Percentiles rank a stretch among this genome's conserved stretches.
These are phyloP conservation scores for Didymosphaeria variabile DNA, from an alignment of 2,329 filamentous ascomycete genomes.

Conservation along the genomic window DNA sequence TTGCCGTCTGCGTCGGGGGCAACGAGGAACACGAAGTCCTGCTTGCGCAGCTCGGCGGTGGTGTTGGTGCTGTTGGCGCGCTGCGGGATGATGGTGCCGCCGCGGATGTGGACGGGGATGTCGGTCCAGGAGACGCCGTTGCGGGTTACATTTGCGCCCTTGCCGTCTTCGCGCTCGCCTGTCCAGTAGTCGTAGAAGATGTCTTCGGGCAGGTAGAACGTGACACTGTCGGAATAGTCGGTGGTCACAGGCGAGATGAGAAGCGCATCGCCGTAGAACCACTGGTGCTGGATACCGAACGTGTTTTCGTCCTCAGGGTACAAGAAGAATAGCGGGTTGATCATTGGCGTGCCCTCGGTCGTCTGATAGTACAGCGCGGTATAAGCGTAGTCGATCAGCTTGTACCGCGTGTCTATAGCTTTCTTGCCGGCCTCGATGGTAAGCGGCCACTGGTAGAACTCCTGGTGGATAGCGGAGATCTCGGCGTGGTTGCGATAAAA, in stretches of 20 bases:
- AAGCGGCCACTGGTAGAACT: slow-evolving; percentile 75
- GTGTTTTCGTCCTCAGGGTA: slow-evolving; percentile 68
- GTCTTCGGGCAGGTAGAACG: slow-evolving; percentile 66
- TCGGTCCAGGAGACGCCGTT: slow-evolving; percentile 57
- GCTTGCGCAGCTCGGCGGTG: slow-evolving; percentile 68
- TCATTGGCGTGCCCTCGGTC: slow-evolving; percentile 68
- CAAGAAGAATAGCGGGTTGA: slow-evolving; percentile 76
- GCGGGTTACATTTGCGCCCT: slow-evolving; percentile 56
- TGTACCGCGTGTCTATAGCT: slow-evolving; percentile 77
- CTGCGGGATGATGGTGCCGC: slow-evolving; percentile 71
- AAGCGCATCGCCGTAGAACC: slow-evolving; percentile 67
- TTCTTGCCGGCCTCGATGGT: slow-evolving; percentile 72
- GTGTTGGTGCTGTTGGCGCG: slow-evolving; percentile 66
- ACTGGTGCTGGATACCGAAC: slow-evolving; percentile 63
- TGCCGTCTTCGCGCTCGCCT: slow-evolving; percentile 56
- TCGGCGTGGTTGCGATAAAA: slow-evolving; percentile 81
- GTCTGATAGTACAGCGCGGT: slow-evolving; percentile 72
- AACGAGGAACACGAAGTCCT: slow-evolving; percentile 76
- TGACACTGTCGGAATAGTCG: slow-evolving; percentile 61
- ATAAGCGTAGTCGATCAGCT: slow-evolving; percentile 81
- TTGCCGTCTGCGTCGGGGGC: slow-evolving; percentile 69
- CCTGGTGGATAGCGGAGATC: slow-evolving; percentile 64
- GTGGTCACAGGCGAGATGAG: slow-evolving; percentile 66
- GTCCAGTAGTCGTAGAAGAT: slow-evolving; percentile 70
- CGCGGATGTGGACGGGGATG: slow-evolving; percentile 74